These are phyloP conservation scores for Coleophoma crateriformis DNA, from an alignment of 2,329 filamentous ascomycete genomes.

Conservation along the genomic window DNA sequence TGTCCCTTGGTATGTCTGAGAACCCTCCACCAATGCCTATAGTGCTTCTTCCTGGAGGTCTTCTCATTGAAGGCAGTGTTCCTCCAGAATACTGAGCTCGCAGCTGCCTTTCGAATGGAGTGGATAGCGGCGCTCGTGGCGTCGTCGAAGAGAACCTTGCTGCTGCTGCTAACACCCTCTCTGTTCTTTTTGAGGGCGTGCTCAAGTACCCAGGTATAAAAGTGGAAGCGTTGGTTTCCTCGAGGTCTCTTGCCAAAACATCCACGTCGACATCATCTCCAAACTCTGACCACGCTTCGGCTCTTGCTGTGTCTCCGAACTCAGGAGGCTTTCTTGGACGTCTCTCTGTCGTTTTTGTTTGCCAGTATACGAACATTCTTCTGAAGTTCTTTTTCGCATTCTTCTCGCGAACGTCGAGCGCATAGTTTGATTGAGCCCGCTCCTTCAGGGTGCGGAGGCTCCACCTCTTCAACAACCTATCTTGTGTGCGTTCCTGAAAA, in stretches of 20 bases:
- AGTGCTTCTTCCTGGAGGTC: conserved; percentile 11
- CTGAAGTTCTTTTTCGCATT: conserved; percentile 25
- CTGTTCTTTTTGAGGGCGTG: conserved; percentile 42
- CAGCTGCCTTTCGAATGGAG: conserved; percentile 34
- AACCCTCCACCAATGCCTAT: conserved; percentile 17
- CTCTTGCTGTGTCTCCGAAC: conserved; percentile 12
- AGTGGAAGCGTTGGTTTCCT: conserved; percentile 13
- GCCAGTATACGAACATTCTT: conserved; percentile 27
- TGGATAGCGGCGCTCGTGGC: conserved; percentile 35
- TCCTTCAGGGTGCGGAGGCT: conserved; percentile 20
- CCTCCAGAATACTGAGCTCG: conserved; percentile 23
- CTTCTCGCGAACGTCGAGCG: conserved; percentile 23
- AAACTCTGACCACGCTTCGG: conserved; percentile 23
- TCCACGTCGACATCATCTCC: conserved; percentile 19
- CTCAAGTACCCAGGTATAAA: conserved; percentile 24
- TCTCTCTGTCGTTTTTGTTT: conserved; percentile 17
- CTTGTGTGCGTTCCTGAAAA: conserved; percentile 21
- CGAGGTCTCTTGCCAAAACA: conserved; percentile 13
- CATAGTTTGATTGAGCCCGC: conserved; percentile 18
- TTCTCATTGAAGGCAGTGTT: conserved; percentile 10
- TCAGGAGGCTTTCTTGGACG: conserved; percentile 7
- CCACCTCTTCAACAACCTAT: conserved; percentile 24
- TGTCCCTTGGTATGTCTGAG: conserved; percentile 13
- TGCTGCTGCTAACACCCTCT: conserved; percentile 31
- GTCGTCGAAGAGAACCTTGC: conserved; percentile 35